Percentiles rank a stretch among this genome's conserved stretches.
Conservation (phyloP, 805 yeast species). For the Phaffomyces thermotolerans region DNA sequence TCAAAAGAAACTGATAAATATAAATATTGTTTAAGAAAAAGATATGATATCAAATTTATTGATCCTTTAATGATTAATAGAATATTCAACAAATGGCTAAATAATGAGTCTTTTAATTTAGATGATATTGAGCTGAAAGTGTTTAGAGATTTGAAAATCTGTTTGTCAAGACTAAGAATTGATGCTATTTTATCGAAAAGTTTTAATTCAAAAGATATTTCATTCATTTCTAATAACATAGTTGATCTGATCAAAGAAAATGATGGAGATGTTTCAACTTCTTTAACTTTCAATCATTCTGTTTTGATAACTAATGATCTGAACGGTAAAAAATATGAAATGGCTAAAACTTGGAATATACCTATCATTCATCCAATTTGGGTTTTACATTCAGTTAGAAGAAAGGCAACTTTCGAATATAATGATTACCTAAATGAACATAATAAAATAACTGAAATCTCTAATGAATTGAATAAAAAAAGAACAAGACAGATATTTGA, state of each 20-base stretch:
- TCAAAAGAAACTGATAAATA: slow-evolving; percentile 52
- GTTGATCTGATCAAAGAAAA: slow-evolving; percentile 29
- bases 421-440: slow-evolving; percentile 19
- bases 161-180: slow-evolving; percentile 29
- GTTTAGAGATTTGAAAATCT: slow-evolving; percentile 35
- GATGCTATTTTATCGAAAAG: slow-evolving; percentile 12
- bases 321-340: slow-evolving; percentile 44
- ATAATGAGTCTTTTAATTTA: slow-evolving; percentile 29
- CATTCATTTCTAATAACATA: slow-evolving; percentile 23
- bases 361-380: slow-evolving; percentile 35
- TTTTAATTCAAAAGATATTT: slow-evolving; percentile 13
- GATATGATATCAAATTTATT: slow-evolving; percentile 54
- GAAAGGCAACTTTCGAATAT: slow-evolving; percentile 31
- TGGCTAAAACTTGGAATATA: slow-evolving; percentile 36
- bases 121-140: slow-evolving; percentile 30
- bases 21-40: slow-evolving; percentile 39
- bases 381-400: slow-evolving; percentile 31
- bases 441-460: slow-evolving; percentile 22
- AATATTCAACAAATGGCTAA: slow-evolving; percentile 45
- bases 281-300: slow-evolving; percentile 37
- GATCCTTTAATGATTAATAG: slow-evolving; percentile 37
- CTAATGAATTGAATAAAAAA: slow-evolving; percentile 21
- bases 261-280: slow-evolving; percentile 47
- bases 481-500: slow-evolving; percentile 4
- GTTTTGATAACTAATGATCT: slow-evolving; percentile 44